Percentiles rank a stretch among this genome's conserved stretches.
Conservation (phyloP, 1,284 basidiomycete genomes). For the Fistulinella cinereoalba region DNA sequence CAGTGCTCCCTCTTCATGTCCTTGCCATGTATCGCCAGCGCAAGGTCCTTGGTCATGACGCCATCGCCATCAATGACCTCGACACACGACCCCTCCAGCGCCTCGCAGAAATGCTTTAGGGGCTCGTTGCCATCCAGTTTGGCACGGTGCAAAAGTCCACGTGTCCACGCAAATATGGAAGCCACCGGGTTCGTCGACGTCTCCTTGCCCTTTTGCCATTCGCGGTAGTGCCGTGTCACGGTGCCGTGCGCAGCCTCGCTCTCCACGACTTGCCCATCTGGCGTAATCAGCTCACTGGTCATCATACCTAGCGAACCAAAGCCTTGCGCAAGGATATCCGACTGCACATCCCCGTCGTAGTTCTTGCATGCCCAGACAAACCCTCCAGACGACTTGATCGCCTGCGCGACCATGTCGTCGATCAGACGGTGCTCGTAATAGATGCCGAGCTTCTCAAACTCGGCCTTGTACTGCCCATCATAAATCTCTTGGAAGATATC, state of each 20-base stretch:
- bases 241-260: constrained; percentile 95
- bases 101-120: constrained; percentile 74
- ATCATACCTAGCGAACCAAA: constrained; percentile 96
- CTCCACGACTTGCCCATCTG: constrained; percentile 90
- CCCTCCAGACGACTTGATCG: constrained; percentile 93
- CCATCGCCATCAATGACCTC: constrained; percentile 90
- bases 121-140: constrained; percentile 86
- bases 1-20: constrained; percentile 89
- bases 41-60: constrained; percentile 96
- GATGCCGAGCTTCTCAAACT: constrained; percentile 81
- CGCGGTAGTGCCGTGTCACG: constrained; percentile 94
- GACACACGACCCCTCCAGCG: constrained; percentile 85
- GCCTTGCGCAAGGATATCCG: constrained; percentile 91
- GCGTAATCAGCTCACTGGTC: constrained; percentile 96
- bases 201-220: constrained; percentile 94
- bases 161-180: constrained; percentile 98
- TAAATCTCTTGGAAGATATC: constrained; percentile 98
- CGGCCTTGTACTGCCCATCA: constrained; percentile 77
- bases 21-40: constrained; percentile 93
- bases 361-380: constrained; percentile 99
- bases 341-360: constrained; percentile 95
- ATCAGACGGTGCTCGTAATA: constrained; percentile 97
- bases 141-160: constrained; percentile 90
- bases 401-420: constrained; percentile 97
- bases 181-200: constrained; percentile 98